A percentile compares a stretch with the other conserved stretches of the same genome.
phyloP scores from a whole-genome alignment of 495 filamentous ascomycete genomes.

The Aspergillus mulundensis region DNA sequence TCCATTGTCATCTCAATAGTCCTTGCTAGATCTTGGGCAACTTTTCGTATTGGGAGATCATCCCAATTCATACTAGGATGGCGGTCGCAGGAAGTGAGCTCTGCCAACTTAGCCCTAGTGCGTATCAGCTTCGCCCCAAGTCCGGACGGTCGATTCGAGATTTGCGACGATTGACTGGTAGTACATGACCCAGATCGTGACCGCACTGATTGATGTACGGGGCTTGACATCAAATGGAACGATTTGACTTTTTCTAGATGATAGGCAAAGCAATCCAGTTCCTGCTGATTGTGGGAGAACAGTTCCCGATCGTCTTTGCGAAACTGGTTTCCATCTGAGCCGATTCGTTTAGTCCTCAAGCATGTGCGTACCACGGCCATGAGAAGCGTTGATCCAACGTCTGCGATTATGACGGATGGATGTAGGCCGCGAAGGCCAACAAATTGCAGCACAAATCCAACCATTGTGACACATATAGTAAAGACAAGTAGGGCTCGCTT shows the following conservation, averaged over 20 bases:
- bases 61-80: constrained; percentile 26
- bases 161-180: neutral
- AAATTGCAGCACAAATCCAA: constrained; percentile 50
- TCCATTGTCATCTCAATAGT: constrained; percentile 35
- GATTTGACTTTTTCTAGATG: constrained; percentile 26
- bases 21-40: constrained; percentile 24
- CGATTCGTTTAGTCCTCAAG: constrained; percentile 40
- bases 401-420: constrained; percentile 43
- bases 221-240: constrained; percentile 18
- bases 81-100: constrained; percentile 19
- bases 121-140: constrained; percentile 18
- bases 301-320: constrained; percentile 19
- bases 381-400: constrained; percentile 41
- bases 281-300: constrained; percentile 29
- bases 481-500: constrained; percentile 14
- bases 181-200: constrained; percentile 10
- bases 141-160: neutral
- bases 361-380: constrained; percentile 47
- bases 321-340: constrained; percentile 30
- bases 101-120: constrained; percentile 27
- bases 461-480: constrained; percentile 30
- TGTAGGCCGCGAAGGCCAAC: constrained; percentile 47
- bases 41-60: constrained; percentile 28
- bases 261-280: constrained; percentile 46
- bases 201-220: constrained; percentile 1